These are phyloP conservation scores for Skeletonema costatum DNA, from an alignment of 108 stramenopile genomes.

Conservation along the genomic window DNA sequence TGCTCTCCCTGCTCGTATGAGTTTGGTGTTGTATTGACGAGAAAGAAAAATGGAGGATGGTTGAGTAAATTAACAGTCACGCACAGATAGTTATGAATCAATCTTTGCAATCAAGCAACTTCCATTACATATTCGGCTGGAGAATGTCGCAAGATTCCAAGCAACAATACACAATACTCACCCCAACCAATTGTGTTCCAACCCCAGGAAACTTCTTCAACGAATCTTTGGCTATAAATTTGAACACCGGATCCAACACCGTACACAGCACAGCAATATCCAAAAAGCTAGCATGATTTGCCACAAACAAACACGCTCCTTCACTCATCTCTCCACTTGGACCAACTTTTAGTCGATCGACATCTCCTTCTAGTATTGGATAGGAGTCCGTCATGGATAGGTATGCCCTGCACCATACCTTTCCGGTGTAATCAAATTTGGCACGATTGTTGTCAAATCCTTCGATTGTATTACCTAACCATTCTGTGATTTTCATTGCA, in stretches of 20 bases:
- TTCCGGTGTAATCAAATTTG: constrained; percentile 71
- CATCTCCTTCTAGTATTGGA: constrained; percentile 61
- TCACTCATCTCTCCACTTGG: constrained; percentile 11
- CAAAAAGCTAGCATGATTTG: constrained; percentile 81
- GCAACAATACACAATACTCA: constrained; percentile 43
- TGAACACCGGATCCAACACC: constrained; percentile 76
- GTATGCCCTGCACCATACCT: constrained; percentile 72
- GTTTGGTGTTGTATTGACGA: background rate
- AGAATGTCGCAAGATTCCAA: background rate
- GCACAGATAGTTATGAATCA: background rate
- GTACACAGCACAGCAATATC: constrained; percentile 83
- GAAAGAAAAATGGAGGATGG: background rate
- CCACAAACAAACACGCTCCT: constrained; percentile 74
- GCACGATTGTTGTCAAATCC: constrained; percentile 63
- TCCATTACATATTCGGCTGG: background rate
- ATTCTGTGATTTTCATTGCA: constrained; percentile 50
- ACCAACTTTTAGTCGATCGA: constrained; percentile 34
- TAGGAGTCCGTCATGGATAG: constrained; percentile 60
- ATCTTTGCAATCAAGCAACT: background rate
- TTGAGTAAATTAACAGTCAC: background rate
- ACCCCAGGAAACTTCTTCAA: constrained; percentile 71
- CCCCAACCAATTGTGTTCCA: constrained; percentile 73
- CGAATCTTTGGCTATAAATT: constrained; percentile 85
- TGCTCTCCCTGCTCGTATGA: constrained; percentile 63
- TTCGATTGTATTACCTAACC: constrained; percentile 28